Base-by-base conservation (phyloP, 2,329 filamentous ascomycete species). In the Didymella glomerata region DNA sequence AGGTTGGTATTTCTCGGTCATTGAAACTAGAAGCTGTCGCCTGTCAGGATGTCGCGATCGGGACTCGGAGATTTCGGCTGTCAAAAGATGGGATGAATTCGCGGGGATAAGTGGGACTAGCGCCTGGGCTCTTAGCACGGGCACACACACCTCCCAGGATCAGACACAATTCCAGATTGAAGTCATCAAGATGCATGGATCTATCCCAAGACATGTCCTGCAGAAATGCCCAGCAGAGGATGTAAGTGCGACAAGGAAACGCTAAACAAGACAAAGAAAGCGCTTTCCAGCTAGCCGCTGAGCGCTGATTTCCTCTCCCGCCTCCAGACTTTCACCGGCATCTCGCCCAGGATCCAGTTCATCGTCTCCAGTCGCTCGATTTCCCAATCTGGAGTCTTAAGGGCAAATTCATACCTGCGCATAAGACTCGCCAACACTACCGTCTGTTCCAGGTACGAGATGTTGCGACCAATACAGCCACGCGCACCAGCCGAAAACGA, bases 281-380 rank as follows among this genome's bases (percentile, higher is more conserved):
- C n/a, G 25, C 11, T 11, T 24, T 45, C 34, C 30, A 20, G 46
- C 63, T 60, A 68, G 18, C 55, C 59, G 38, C 57, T 54, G 30
- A 46, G 14, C n/a, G 38, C 44, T 13, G 56, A 52, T 42, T 60
- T 68, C 27, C 41, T 50, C 34, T 69, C 63, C 59, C 77, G 67
- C 42, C 74, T 69, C 66, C 72, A 76, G 6, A 79, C 69, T 63
- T 76, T 77, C 13, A 79, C 70, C 7, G 76, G 76, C 71, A 79
- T 68, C 45, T 76, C 73, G 6, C 69, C 73, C 28, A 77, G 50
- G 34, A 77, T 67, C 68, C 74, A 69, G 36, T 79, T 79, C 68
- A 76, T 74, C 45, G 69, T 76, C 65, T 79, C 77, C 41, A 72
- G 63, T 32, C 76, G 58, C 54, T 74, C 62, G 18, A 76, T 65